These are phyloP conservation scores for Tricholoma flavovirens DNA, from an alignment of 768 basidiomycete species.

Conservation along the genomic window DNA sequence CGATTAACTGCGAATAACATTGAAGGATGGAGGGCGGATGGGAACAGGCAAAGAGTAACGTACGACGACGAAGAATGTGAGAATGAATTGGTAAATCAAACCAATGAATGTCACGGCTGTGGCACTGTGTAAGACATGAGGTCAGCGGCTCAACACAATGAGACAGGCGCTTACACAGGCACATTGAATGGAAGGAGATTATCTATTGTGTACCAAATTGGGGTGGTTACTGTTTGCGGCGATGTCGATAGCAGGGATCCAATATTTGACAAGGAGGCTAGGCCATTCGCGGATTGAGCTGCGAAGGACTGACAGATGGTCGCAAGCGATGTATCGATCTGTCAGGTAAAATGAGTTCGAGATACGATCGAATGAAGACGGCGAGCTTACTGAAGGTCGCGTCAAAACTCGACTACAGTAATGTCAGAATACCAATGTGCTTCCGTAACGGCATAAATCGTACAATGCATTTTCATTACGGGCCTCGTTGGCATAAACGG, in stretches of 20 bases:
- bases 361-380: not conserved
- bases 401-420: conserved; percentile 24
- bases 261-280: conserved; percentile 15
- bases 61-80: conserved; percentile 38
- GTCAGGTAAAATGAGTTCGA: not conserved
- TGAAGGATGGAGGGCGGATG: not conserved
- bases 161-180: conserved; percentile 43
- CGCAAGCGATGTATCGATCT: conserved; percentile 32
- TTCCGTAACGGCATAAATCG: not conserved
- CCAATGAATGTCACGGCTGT: conserved; percentile 52
- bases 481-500: conserved; percentile 41
- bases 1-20: conserved; percentile 25
- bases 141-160: not conserved
- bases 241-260: conserved; percentile 37
- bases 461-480: conserved; percentile 18
- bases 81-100: conserved; percentile 47
- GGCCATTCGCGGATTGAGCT: conserved; percentile 14
- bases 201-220: conserved; percentile 40
- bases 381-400: conserved; percentile 23
- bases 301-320: conserved; percentile 26
- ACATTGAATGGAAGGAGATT: conserved; percentile 58
- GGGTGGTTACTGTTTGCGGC: conserved; percentile 43
- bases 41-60: conserved; percentile 8
- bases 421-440: not conserved
- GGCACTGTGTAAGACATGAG: conserved; percentile 31